These are phyloP conservation scores for Hydnomerulius pinastri DNA, from an alignment of 768 basidiomycete genomes.

Conservation along the genomic window DNA sequence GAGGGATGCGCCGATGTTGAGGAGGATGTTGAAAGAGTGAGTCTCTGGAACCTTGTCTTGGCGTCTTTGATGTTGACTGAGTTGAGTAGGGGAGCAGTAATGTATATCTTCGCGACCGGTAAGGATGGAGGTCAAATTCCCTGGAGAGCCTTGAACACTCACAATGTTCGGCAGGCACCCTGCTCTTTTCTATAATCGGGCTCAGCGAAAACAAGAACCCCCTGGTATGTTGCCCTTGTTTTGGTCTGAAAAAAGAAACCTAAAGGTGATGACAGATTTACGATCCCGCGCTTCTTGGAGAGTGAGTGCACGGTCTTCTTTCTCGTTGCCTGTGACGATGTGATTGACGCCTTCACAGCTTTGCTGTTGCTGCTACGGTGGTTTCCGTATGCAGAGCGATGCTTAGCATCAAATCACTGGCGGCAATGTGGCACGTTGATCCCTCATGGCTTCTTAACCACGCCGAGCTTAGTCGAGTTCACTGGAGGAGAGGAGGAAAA, in stretches of 20 bases:
- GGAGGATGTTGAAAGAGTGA: slow-evolving; percentile 43
- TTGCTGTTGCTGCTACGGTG: slow-evolving; percentile 2
- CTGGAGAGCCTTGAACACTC: background rate
- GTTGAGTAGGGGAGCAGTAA: slow-evolving; percentile 1
- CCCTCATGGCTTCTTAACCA: slow-evolving; percentile 42
- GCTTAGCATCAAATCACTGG: slow-evolving; percentile 39
- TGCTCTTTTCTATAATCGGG: slow-evolving; percentile 1
- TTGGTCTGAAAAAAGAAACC: background rate
- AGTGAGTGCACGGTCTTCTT: background rate
- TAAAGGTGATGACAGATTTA: background rate
- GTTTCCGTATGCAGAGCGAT: slow-evolving; percentile 35
- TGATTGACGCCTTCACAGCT: background rate
- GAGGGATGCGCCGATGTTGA: slow-evolving; percentile 33
- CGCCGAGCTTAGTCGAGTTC: slow-evolving; percentile 42
- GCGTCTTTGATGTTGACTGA: background rate
- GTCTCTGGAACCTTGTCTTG: slow-evolving; percentile 1
- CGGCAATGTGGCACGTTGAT: slow-evolving; percentile 38
- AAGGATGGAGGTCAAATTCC: no score
- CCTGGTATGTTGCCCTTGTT: background rate
- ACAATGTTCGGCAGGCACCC: background rate
- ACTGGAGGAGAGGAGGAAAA: slow-evolving; percentile 33
- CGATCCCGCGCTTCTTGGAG: slow-evolving; percentile 1
- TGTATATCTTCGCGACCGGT: slow-evolving; percentile 7
- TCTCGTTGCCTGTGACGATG: background rate
- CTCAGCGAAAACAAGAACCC: background rate